Base-by-base conservation (phyloP, 2,329 filamentous ascomycete genomes). In the Elsinoe arachidis region DNA sequence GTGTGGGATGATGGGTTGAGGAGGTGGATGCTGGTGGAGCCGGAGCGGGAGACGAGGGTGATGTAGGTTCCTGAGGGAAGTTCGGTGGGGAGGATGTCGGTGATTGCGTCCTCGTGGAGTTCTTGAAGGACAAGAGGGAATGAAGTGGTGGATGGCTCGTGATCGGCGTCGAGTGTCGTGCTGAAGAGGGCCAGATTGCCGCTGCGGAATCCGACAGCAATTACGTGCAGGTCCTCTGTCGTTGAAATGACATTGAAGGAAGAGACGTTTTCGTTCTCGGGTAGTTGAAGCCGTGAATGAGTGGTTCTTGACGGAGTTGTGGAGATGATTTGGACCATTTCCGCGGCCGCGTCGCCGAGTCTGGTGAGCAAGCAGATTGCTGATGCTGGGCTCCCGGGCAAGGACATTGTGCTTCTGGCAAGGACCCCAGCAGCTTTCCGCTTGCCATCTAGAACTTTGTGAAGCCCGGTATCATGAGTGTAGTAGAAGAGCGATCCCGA, bases 201-300 rank as follows among this genome's bases (percentile, higher is more conserved):
- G 54, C 71, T 72, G 60, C 81, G 76, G 37, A 80, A 82, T 1
- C 83, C 84, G 7, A 85, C 59, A 1, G 79, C 55, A 5, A 63
- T 46, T 23, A 61, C 51, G 7, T 14, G 33, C n/a, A 17, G 7
- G 12, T 55, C 33, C 2, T 46, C 14, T 4, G 2, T 3, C 10
- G n/a, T 14, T 19, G 17, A 15, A 19, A 56, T 12, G 21, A 46
- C 30, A 43, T 41, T 26, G 37, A 56, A 56, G 1, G 54, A 34
- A 6, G 54, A 34, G 12, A 83, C 73, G 1, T 75, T 66, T 55
- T 82, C 81, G 3, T 71, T 73, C 2, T 72, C 62, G 4, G 77
- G 74, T 38, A 56, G 34, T 1, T 5, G 3, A 6, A 49, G 21
- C 26, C 2, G 15, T 14, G 30, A 17, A 14, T 19, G 23, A 9